Percentiles rank a stretch among this genome's conserved stretches.
Conservation (phyloP, 2,329 filamentous ascomycete genomes). For the Pseudogymnoascus sp. region DNA sequence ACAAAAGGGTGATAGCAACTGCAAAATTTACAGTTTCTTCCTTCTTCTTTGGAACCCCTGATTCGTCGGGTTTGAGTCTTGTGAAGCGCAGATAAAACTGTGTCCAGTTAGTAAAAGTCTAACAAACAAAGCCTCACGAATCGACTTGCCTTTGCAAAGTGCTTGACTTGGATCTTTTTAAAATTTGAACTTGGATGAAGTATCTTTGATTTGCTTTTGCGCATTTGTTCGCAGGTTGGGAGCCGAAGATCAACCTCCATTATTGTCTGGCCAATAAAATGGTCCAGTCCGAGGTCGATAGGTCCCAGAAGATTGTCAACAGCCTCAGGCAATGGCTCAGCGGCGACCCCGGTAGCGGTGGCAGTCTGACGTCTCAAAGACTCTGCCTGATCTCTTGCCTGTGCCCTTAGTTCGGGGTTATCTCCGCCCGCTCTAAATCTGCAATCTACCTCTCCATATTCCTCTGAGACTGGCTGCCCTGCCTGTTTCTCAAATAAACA, state of each 20-base stretch:
- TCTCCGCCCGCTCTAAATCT: conserved; percentile 59
- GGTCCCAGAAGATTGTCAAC: conserved; percentile 58
- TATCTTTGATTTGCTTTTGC: conserved; percentile 49
- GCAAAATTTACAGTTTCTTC: conserved; percentile 32
- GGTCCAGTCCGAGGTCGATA: conserved; percentile 44
- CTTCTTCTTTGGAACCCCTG: conserved; percentile 57
- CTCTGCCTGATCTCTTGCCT: conserved; percentile 27
- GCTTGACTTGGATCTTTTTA: conserved; percentile 64
- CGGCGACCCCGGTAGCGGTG: conserved; percentile 44
- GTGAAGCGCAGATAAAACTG: conserved; percentile 68
- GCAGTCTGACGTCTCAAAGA: conserved; percentile 31
- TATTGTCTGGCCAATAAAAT: conserved; percentile 59
- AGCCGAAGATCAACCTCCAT: conserved; percentile 70
- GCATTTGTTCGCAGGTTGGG: conserved; percentile 61
- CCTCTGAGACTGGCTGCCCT: conserved; percentile 52
- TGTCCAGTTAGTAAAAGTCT: neutral
- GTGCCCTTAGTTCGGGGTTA: conserved; percentile 37
- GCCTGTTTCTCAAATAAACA: conserved; percentile 64
- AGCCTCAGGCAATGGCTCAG: conserved; percentile 25
- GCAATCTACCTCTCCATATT: conserved; percentile 59
- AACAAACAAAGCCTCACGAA: neutral
- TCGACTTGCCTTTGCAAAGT: conserved; percentile 63
- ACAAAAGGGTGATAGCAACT: conserved; percentile 56
- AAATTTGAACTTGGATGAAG: conserved; percentile 68
- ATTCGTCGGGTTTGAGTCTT: conserved; percentile 50